Conservation (phyloP, 2,329 filamentous ascomycete species). For the Chaetomium strumarium region DNA sequence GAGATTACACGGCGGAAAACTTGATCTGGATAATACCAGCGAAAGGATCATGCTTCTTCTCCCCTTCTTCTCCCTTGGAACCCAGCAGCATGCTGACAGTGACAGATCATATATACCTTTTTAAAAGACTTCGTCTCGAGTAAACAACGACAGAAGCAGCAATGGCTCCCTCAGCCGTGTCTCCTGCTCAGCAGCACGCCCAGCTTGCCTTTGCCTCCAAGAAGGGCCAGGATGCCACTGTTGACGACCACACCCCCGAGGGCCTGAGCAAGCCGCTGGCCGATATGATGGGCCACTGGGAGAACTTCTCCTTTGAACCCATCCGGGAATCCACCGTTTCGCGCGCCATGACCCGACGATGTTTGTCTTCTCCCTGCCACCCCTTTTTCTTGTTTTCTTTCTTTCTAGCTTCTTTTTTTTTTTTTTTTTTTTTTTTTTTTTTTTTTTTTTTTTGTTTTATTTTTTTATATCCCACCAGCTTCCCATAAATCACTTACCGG, state of each 20-base stretch:
- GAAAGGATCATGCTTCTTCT: constrained; percentile 93
- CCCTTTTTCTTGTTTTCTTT: too few species aligned
- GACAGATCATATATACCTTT: constrained; percentile 12
- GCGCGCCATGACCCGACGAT: constrained; percentile 87
- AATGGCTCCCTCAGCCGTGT: constrained; percentile 74
- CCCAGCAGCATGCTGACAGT: constrained; percentile 31
- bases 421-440: too few species aligned
- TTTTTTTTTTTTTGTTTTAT: too few species aligned
- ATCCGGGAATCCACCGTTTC: constrained; percentile 92
- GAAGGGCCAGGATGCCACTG: constrained; percentile 31
- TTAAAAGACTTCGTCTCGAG: neutral
- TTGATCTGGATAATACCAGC: constrained; percentile 48
- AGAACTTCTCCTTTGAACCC: constrained; percentile 72
- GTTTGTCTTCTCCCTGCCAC: neutral
- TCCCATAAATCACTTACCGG: too few species aligned
- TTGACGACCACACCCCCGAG: constrained; percentile 31
- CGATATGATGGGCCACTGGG: constrained; percentile 71
- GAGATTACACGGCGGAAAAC: constrained; percentile 36
- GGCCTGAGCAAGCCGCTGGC: constrained; percentile 48
- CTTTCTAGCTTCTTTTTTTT: too few species aligned
- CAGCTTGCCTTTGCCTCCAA: constrained; percentile 44
- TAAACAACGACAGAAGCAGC: constrained; percentile 19
- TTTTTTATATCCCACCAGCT: neutral
- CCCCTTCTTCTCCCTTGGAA: constrained; percentile 29
- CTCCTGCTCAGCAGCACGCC: constrained; percentile 43